A percentile compares a stretch with the other conserved stretches of the same genome.
phyloP scores from a whole-genome alignment of 208 protist genomes.

The Sergeia podlipaevii region DNA sequence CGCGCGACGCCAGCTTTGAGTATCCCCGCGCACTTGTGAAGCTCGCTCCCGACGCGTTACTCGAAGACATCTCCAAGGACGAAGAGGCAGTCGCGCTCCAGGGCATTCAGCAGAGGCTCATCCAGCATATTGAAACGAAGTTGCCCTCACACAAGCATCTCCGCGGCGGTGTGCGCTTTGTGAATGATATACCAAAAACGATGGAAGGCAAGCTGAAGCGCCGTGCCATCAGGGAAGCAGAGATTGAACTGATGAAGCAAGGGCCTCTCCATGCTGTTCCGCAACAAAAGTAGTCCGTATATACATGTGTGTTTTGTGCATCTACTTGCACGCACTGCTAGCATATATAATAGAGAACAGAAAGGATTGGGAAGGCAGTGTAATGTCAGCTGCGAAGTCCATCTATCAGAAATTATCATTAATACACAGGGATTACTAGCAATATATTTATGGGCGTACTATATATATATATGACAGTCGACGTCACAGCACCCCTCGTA shows the following conservation, averaged over 20 bases:
- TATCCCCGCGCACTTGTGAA: conserved; percentile 48
- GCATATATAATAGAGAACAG: too few species aligned
- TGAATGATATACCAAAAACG: conserved; percentile 49
- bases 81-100: conserved; percentile 16
- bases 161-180: conserved; percentile 30
- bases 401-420: too few species aligned
- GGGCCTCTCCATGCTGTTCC: too few species aligned
- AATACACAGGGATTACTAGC: too few species aligned
- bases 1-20: conserved; percentile 17
- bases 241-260: neutral
- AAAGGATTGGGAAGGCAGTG: too few species aligned
- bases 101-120: conserved; percentile 6
- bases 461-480: too few species aligned
- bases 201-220: conserved; percentile 52
- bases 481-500: too few species aligned
- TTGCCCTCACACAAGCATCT: conserved; percentile 46
- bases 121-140: conserved; percentile 9
- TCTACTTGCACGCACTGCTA: too few species aligned
- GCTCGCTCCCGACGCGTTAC: conserved; percentile 7
- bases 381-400: too few species aligned
- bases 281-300: too few species aligned
- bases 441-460: too few species aligned
- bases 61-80: conserved; percentile 13
- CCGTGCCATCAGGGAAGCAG: conserved; percentile 3
- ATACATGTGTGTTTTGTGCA: too few species aligned